Evolutionary conservation across 352 stramenopile genomes (phyloP), one percentile per base, ranked within the genome.

Genomic region (Globisporangium megalacanthum): DNA sequence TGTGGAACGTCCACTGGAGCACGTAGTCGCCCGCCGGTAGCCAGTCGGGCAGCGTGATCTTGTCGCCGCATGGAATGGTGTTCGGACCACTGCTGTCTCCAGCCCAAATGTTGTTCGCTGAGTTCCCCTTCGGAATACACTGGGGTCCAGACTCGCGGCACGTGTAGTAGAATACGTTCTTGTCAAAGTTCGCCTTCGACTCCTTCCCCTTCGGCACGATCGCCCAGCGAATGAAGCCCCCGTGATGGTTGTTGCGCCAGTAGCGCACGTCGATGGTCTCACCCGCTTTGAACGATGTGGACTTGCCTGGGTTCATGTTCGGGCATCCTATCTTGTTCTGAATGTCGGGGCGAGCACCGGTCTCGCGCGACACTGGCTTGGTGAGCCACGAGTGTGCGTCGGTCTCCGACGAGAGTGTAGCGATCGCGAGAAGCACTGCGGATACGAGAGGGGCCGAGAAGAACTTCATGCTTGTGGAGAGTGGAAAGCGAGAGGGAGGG

Each of bases 1-100:
- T 52, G 4, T n/a, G n/a, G 15, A 80, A 69, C 76, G 71, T 71
- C 76, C 73, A 83, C 55, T 86, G 76, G 46, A 86, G 49, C 15
- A 83, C 73, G 29, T 85, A 85, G 60, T 85, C 75, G 0, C 75
- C 75, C 25, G 68, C 61, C 5, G 60, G 54, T 6, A 81, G 37
- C 67, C 73, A 79, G 56, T 82, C 58, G 0, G 72, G 75, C 4
- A 85, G 54, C 49, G 60, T 83, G 65, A 83, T 73, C 25, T 73
- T 81, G 49, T 70, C 70, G 15, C 66, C 63, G n/a, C 75, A 85
- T 14, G 56, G 60, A 41, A 85, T 75, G 19, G 52, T 68, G 35
- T 79, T 56, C 44, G 63, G 64, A 6, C 55, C 62, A 1, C 61
- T 54, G 45, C 58, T 66, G 62, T 83, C 75, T 2, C 62, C 53